Evolutionary conservation across 495 filamentous ascomycete species (phyloP), one percentile per base, ranked within the genome.

Genomic region (Letharia columbiana): DNA sequence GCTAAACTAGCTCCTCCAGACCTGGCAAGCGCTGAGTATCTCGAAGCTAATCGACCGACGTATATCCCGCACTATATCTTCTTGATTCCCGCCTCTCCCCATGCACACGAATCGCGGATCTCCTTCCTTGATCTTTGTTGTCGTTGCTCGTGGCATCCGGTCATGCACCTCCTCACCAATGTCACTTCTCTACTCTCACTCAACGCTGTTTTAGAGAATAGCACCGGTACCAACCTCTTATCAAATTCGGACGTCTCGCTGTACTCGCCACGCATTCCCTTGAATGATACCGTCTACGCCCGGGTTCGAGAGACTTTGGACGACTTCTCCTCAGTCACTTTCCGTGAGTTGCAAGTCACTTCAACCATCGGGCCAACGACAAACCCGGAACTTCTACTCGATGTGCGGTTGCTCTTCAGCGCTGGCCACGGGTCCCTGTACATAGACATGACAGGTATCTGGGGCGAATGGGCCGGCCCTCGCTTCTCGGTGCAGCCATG

Each of bases 371-470:
- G 50, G 10, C 63, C 63, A 10, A 57, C 31, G 9, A 44, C 3
- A 5, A 11, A 57, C 40, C 63, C 63, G 1, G 54, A 44, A 65
- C 8, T 35, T 10, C 39, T 65, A 9, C 23, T 42, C n/a, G 63
- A 59, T 10, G 63, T 65, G 0, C 52, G 63, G 5, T 23, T 65
- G 54, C 31, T 65, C 6, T 65, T 65, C 18, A 17, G 41, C 3
- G 20, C 3, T 4, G 40, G 20, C 40, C 0, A 15, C 18, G 42
- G 28, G 2, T 11, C 18, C 28, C 17, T 65, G 13, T 65, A 45
- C n/a, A n/a, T 35, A 15, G 63, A 59, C 12, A 65, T 65, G 63
- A 44, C 13, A 0, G 4, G 52, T 17, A 18, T 18, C 33, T 65
- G 54, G 63, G 63, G 63, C 0, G 12, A 13, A 57, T 65, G 63